These are phyloP conservation scores for Cordyceps fumosorosea DNA, from an alignment of 2,329 filamentous ascomycete species.

Conservation along the genomic window DNA sequence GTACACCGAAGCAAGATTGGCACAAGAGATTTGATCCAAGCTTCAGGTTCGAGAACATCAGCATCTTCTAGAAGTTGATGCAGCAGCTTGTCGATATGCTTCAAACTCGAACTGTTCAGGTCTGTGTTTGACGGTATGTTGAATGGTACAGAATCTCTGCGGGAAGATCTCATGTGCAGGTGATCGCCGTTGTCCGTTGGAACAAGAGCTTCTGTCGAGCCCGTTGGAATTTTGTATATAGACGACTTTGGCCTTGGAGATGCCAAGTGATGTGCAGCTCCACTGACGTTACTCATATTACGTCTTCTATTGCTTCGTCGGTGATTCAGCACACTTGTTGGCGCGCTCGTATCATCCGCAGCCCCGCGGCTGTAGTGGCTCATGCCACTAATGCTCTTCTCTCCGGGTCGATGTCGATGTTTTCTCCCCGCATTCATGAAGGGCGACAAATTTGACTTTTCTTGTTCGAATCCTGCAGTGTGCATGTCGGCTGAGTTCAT, in stretches of 20 bases:
- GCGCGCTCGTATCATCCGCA: slow-evolving; percentile 55
- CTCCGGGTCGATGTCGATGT: slow-evolving; percentile 63
- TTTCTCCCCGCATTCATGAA: slow-evolving; percentile 69
- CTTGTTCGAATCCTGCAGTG: slow-evolving; percentile 63
- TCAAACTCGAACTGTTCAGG: slow-evolving; percentile 77
- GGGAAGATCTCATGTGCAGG: slow-evolving; percentile 48
- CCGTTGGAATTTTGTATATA: slow-evolving; percentile 49
- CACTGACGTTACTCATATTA: slow-evolving; percentile 76
- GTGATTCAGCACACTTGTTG: slow-evolving; percentile 51
- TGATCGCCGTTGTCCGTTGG: slow-evolving; percentile 39
- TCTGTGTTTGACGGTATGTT: slow-evolving; percentile 69
- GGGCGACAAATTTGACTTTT: slow-evolving; percentile 66
- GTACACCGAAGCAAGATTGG: slow-evolving; percentile 87
- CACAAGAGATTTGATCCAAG: slow-evolving; percentile 86
- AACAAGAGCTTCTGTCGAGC: slow-evolving; percentile 45
- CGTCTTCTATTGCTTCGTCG: slow-evolving; percentile 62
- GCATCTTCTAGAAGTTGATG: slow-evolving; percentile 76
- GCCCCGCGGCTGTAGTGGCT: slow-evolving; percentile 61
- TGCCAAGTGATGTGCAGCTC: slow-evolving; percentile 50
- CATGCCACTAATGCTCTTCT: slow-evolving; percentile 67
- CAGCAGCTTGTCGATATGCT: slow-evolving; percentile 80
- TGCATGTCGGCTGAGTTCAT: slow-evolving; percentile 60
- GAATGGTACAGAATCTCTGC: slow-evolving; percentile 78
- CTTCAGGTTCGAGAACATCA: slow-evolving; percentile 61
- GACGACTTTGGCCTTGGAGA: slow-evolving; percentile 62